These are phyloP conservation scores for Neoboletus brunneissimus DNA, from an alignment of 768 basidiomycete genomes.

Conservation along the genomic window DNA sequence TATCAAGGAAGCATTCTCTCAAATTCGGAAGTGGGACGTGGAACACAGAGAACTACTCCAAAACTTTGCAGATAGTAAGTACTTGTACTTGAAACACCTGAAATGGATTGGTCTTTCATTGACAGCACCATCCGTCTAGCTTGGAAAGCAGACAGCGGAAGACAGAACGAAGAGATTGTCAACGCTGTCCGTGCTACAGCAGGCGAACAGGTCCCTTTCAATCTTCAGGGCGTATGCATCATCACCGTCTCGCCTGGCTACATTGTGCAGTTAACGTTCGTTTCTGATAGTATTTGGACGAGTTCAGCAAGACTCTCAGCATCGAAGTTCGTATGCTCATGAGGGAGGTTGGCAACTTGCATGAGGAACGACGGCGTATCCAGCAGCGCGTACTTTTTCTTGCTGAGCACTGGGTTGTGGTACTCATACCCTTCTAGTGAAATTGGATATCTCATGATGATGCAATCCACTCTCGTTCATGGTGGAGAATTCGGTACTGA, in stretches of 20 bases:
- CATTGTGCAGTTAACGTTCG: not conserved
- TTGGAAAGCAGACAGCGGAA: constrained; percentile 59
- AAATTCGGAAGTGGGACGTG: constrained; percentile 49
- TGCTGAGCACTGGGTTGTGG: not conserved
- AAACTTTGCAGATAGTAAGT: constrained; percentile 52
- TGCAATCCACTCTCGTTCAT: constrained; percentile 68
- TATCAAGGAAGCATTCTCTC: constrained; percentile 53
- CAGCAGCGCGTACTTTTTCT: constrained; percentile 55
- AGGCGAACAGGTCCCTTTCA: constrained; percentile 69
- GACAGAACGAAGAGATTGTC: constrained; percentile 60
- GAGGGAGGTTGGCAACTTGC: constrained; percentile 72
- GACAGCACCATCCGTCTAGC: constrained; percentile 38
- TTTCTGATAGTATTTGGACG: constrained; percentile 62
- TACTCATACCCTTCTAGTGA: constrained; percentile 43
- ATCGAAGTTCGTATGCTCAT: constrained; percentile 76
- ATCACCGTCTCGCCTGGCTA: not conserved
- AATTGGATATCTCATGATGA: constrained; percentile 62
- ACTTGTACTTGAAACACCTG: not conserved
- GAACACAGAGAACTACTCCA: constrained; percentile 53
- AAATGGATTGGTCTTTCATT: not conserved
- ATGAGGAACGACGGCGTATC: constrained; percentile 66
- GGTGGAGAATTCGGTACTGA: constrained; percentile 75
- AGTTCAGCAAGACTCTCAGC: constrained; percentile 75
- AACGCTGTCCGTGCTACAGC: constrained; percentile 67
- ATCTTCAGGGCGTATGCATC: constrained; percentile 65